Percentiles rank a stretch among this genome's conserved stretches.
These are phyloP conservation scores for Austroboletus niveus DNA, from an alignment of 1,284 basidiomycete genomes.

Conservation along the genomic window DNA sequence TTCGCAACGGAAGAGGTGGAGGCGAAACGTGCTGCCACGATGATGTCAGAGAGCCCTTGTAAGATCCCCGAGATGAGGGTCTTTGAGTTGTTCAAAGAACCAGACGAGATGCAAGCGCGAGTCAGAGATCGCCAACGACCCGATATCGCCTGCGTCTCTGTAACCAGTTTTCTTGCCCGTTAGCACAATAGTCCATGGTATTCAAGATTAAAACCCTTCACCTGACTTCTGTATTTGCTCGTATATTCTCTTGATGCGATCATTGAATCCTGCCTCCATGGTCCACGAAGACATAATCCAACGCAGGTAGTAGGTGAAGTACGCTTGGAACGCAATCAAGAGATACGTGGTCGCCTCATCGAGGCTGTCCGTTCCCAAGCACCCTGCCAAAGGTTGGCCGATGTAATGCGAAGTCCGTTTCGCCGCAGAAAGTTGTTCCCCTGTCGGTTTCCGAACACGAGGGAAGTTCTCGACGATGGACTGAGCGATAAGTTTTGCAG, in stretches of 20 bases:
- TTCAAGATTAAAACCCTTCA: neutral
- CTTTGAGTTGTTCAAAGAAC: neutral
- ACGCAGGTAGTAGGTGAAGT: constrained; percentile 1
- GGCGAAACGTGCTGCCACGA: constrained; percentile 9
- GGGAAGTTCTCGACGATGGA: neutral
- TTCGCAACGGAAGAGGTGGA: neutral
- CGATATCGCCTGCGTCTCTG: constrained; percentile 3
- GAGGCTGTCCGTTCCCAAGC: neutral
- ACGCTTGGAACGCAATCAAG: constrained; percentile 11
- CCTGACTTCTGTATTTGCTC: constrained; percentile 4
- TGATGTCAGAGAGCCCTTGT: constrained; percentile 6
- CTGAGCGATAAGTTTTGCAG: constrained; percentile 5
- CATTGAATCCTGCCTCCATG: constrained; percentile 1
- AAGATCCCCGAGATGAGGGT: neutral
- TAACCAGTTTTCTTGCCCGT: neutral
- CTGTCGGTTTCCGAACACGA: neutral
- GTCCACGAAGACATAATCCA: constrained; percentile 14
- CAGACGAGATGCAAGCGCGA: constrained; percentile 10
- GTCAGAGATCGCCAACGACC: constrained; percentile 17
- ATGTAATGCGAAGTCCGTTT: neutral
- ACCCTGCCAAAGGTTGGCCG: neutral
- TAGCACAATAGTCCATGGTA: neutral
- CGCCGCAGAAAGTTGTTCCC: constrained; percentile 1
- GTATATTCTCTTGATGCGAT: constrained; percentile 5
- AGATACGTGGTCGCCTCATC: constrained; percentile 4